phyloP scores from a whole-genome alignment of 2,329 filamentous ascomycete species.

The Aspergillus texensis region DNA sequence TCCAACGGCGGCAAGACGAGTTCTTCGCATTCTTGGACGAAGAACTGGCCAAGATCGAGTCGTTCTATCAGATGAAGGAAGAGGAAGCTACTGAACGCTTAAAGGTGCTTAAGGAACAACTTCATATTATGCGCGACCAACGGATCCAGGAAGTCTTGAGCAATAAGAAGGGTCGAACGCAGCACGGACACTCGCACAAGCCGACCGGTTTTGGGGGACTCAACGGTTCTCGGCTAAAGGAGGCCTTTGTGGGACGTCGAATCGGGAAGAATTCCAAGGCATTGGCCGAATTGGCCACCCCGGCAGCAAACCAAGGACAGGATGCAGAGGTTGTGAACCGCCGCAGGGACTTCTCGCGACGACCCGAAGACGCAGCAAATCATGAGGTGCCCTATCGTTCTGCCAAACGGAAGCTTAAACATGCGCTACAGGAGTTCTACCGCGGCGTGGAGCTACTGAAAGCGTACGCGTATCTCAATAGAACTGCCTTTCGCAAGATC shows the following conservation, averaged over 20 bases:
- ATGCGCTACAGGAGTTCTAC: constrained; percentile 91
- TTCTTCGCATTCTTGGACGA: constrained; percentile 84
- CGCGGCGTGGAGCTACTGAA: constrained; percentile 88
- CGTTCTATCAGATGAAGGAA: constrained; percentile 87
- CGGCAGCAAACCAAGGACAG: constrained; percentile 34
- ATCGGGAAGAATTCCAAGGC: constrained; percentile 61
- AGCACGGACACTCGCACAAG: constrained; percentile 23
- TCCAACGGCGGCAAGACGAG: constrained; percentile 75
- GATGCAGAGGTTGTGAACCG: constrained; percentile 31
- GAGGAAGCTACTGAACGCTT: constrained; percentile 77
- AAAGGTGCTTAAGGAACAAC: constrained; percentile 72
- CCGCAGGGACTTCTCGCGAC: constrained; percentile 54
- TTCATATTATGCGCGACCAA: constrained; percentile 89
- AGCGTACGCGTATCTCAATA: constrained; percentile 85
- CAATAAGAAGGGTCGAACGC: constrained; percentile 36
- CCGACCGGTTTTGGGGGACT: constrained; percentile 28
- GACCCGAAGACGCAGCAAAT: constrained; percentile 46
- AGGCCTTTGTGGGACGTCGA: constrained; percentile 48
- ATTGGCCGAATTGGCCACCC: constrained; percentile 48
- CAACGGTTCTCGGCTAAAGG: constrained; percentile 36
- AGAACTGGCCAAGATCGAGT: constrained; percentile 88
- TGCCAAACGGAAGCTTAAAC: constrained; percentile 88
- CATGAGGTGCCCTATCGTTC: constrained; percentile 75
- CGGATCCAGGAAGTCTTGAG: constrained; percentile 71
- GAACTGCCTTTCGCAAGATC: constrained; percentile 93